A percentile compares a stretch with the other conserved stretches of the same genome.
Evolutionary conservation across 2,329 filamentous ascomycete genomes (phyloP).

Genomic region (Trichoderma endophyticum): DNA sequence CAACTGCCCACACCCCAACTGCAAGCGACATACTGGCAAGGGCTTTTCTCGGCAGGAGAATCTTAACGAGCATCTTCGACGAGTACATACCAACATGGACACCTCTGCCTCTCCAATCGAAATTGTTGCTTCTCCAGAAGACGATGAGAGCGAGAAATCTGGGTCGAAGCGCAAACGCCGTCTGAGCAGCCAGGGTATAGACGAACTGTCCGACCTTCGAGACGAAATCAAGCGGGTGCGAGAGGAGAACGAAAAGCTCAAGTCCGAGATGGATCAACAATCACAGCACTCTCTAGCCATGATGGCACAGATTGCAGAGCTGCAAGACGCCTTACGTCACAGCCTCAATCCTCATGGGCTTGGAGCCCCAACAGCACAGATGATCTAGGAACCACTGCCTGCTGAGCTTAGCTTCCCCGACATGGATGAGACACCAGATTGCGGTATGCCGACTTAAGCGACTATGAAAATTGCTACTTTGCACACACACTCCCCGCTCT

Average conservation of each 20-base stretch:
- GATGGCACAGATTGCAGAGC: slow-evolving; percentile 47
- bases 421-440: not conserved
- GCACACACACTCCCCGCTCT: not conserved
- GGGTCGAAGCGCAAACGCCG: slow-evolving; percentile 49
- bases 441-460: not conserved
- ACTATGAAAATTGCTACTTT: not conserved
- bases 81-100: slow-evolving; percentile 67
- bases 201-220: slow-evolving; percentile 55
- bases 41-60: slow-evolving; percentile 94
- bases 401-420: not conserved
- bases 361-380: slow-evolving; percentile 41
- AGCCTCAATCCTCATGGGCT: slow-evolving; percentile 32
- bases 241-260: slow-evolving; percentile 61
- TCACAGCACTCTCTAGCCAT: slow-evolving; percentile 45
- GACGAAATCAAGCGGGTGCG: slow-evolving; percentile 65
- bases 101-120: slow-evolving; percentile 34
- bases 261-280: slow-evolving; percentile 48
- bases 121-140: slow-evolving; percentile 40
- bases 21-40: slow-evolving; percentile 83
- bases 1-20: slow-evolving; percentile 80
- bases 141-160: slow-evolving; percentile 45
- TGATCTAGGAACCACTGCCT: slow-evolving; percentile 33
- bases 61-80: slow-evolving; percentile 84
- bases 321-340: slow-evolving; percentile 43
- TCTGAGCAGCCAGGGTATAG: slow-evolving; percentile 30